Evolutionary conservation across 164 flowering plant species (phyloP), one percentile per base, ranked within the genome.

Genomic region (Tetrastigma voinierianum): DNA sequence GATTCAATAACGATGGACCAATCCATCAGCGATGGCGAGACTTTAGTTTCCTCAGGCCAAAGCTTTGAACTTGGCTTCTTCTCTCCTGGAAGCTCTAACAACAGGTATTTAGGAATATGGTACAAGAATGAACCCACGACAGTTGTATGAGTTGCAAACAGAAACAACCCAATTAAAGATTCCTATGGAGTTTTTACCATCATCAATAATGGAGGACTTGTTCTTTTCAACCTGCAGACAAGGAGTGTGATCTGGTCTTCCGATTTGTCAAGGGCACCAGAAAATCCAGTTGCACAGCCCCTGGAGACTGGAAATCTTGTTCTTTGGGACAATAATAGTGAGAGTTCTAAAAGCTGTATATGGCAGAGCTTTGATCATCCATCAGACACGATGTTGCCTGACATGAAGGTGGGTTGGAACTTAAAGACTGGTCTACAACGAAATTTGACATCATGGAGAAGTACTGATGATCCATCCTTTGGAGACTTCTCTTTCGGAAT

Each of bases 301-400:
- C 52, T 77, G n/a, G 75, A 73, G 5, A 11, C 65, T 9, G 83
- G 83, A 46, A 77, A 77, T 40, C 64, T 77, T 6, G 67, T 73
- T 0, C 19, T 77, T 3, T 45, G 45, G 25, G 70, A 70, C 23
- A 64, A 20, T 45, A 7, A 40, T 1, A 45, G 66, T 11, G 15
- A 9, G 9, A 32, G 19, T 40, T 15, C 65, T 19, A 49, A 47
- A 11, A 23, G 0, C 2, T 69, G 32, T 56, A 19, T 69, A 48
- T 78, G 81, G 81, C 81, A 78, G 57, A 78, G 76, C 59, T 78
- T 78, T 44, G 81, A 78, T 24, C 60, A 74, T 19, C 81, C 78
- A 8, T 25, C 65, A 5, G 76, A 73, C 43, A 80, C 83, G 25
- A 49, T 71, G 66, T 9, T 74, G 11, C 68, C 74, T 3, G 81